Evolutionary conservation across 208 protist species (phyloP).

Genomic region (Porcisia deanei): DNA sequence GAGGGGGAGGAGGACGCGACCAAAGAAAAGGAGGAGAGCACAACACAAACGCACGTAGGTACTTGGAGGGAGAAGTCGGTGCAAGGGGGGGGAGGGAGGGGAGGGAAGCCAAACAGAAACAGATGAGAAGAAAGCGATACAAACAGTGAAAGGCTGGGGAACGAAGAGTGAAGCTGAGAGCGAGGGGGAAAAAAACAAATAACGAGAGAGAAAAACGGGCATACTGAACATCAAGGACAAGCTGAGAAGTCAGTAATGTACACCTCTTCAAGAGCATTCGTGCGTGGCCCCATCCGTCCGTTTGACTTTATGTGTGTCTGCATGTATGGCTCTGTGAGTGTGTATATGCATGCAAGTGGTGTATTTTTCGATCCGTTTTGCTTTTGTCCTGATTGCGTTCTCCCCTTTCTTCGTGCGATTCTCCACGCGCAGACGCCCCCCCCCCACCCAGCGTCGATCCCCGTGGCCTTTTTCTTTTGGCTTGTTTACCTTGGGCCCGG

Average conservation of each 20-base stretch:
- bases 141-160: background rate
- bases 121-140: background rate
- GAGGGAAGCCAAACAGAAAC: background rate
- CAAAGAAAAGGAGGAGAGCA: background rate
- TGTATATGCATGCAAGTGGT: too few species aligned
- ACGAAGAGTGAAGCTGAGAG: background rate
- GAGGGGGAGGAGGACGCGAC: background rate
- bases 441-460: too few species aligned
- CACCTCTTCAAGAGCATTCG: background rate
- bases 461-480: background rate
- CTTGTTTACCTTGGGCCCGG: background rate
- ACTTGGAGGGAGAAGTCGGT: background rate
- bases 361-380: too few species aligned
- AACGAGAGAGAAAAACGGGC: background rate
- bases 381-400: too few species aligned
- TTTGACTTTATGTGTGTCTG: too few species aligned
- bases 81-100: background rate
- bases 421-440: too few species aligned
- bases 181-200: background rate
- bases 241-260: background rate
- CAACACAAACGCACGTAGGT: background rate
- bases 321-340: too few species aligned
- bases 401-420: too few species aligned
- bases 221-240: background rate
- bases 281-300: background rate